phyloP scores from a whole-genome alignment of 2,329 filamentous ascomycete species.

The Fusarium sp. region DNA sequence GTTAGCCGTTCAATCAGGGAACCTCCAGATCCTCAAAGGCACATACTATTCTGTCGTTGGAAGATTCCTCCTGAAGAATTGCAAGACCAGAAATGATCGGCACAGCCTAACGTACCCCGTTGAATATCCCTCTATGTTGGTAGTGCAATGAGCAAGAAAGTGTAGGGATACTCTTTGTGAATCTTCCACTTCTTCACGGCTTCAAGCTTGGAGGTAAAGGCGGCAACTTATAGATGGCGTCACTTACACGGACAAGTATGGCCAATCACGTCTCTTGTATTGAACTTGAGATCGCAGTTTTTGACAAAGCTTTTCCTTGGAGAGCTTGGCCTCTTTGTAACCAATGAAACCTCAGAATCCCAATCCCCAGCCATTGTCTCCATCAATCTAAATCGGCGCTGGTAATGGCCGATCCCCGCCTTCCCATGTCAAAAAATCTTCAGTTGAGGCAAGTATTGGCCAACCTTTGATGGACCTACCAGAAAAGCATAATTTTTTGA shows the following conservation, averaged over 20 bases:
- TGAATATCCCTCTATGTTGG: neutral
- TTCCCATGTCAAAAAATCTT: slow-evolving; percentile 2
- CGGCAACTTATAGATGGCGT: too few relatives aligned
- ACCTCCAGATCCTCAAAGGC: too few relatives aligned
- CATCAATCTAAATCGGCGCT: slow-evolving; percentile 2
- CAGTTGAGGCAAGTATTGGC: neutral
- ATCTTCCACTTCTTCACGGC: neutral
- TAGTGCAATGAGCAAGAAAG: neutral
- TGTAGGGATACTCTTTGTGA: neutral
- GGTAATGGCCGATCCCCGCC: slow-evolving; percentile 7
- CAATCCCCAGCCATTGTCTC: neutral
- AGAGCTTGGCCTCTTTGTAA: neutral
- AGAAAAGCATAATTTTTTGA: neutral
- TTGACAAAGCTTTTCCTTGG: too few relatives aligned
- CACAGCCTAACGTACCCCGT: neutral
- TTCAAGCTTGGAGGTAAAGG: too few relatives aligned
- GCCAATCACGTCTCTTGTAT: neutral
- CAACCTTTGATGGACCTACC: neutral
- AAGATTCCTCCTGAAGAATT: neutral
- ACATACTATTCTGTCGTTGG: neutral
- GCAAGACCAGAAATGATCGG: neutral
- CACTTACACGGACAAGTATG: neutral
- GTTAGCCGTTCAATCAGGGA: neutral
- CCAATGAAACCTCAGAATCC: neutral
- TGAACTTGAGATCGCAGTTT: neutral